Conservation (phyloP, 345 rosid species). For the Microthlaspi erraticum region DNA sequence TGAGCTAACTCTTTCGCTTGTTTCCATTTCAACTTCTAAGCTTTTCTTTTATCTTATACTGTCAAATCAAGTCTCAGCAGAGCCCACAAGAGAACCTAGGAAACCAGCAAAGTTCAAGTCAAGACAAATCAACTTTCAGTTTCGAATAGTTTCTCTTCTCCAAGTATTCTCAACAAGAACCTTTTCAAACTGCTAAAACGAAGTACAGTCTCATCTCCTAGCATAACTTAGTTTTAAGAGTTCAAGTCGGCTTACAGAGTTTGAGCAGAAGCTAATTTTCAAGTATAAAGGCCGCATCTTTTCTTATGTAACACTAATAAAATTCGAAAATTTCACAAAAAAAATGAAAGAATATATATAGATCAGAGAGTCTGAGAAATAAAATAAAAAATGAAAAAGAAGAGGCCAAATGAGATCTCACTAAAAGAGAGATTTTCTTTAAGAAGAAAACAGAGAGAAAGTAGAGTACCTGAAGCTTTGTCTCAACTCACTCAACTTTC, state of each 20-base stretch:
- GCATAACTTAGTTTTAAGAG: background rate
- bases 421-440: no score
- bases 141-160: slow-evolving; percentile 1
- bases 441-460: no score
- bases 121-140: background rate
- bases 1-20: slow-evolving; percentile 59
- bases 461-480: no score
- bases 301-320: background rate
- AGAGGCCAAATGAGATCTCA: no score
- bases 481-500: slow-evolving; percentile 18
- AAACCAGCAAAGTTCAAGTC: background rate
- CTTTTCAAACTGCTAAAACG: background rate
- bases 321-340: no score
- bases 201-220: background rate
- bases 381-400: no score
- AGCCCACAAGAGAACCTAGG: slow-evolving; percentile 14
- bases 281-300: slow-evolving; percentile 12
- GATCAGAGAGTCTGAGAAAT: no score
- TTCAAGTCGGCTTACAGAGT: slow-evolving; percentile 13
- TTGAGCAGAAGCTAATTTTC: background rate
- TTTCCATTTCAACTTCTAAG: slow-evolving; percentile 49
- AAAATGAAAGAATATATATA: no score
- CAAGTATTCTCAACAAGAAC: no score
- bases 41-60: background rate
- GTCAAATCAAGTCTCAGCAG: background rate